phyloP scores from a whole-genome alignment of 805 yeast species.

The Candida vartiovaarae region DNA sequence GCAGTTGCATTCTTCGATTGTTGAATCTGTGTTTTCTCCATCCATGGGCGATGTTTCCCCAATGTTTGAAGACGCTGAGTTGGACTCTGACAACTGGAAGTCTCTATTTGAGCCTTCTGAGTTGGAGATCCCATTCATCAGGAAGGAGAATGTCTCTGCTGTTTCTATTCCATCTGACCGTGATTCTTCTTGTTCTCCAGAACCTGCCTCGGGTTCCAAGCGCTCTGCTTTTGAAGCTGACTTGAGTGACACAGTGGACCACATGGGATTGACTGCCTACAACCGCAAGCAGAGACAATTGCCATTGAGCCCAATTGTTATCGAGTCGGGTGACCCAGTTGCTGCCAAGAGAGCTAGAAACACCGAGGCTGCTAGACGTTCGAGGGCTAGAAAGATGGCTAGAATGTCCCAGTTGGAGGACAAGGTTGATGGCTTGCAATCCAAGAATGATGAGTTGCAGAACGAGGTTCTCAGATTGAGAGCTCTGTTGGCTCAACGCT shows the following conservation, averaged over 20 bases:
- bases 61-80: slow-evolving; percentile 38
- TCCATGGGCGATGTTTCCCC: slow-evolving; percentile 48
- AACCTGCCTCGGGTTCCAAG: slow-evolving; percentile 5
- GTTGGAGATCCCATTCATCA: slow-evolving; percentile 17
- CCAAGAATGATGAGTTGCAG: slow-evolving; percentile 52
- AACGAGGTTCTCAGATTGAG: slow-evolving; percentile 58
- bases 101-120: slow-evolving; percentile 45
- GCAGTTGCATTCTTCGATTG: slow-evolving; percentile 55
- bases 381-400: slow-evolving; percentile 88
- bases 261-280: slow-evolving; percentile 69
- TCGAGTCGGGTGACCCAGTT: slow-evolving; percentile 54
- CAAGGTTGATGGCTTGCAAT: slow-evolving; percentile 58
- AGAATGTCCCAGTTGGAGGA: slow-evolving; percentile 79
- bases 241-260: slow-evolving; percentile 37
- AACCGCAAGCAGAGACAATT: slow-evolving; percentile 67
- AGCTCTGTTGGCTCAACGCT: slow-evolving; percentile 32
- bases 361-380: slow-evolving; percentile 93
- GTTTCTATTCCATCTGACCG: neutral
- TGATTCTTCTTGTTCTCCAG: slow-evolving; percentile 5
- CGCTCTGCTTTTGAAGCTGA: slow-evolving; percentile 23
- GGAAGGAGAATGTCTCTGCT: neutral
- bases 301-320: slow-evolving; percentile 66
- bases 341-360: slow-evolving; percentile 89
- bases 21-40: slow-evolving; percentile 41
- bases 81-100: slow-evolving; percentile 47